Evolutionary conservation across 306 rosid species (phyloP), one percentile per base, ranked within the genome.

Genomic region (Dalbergia cochinchinensis): DNA sequence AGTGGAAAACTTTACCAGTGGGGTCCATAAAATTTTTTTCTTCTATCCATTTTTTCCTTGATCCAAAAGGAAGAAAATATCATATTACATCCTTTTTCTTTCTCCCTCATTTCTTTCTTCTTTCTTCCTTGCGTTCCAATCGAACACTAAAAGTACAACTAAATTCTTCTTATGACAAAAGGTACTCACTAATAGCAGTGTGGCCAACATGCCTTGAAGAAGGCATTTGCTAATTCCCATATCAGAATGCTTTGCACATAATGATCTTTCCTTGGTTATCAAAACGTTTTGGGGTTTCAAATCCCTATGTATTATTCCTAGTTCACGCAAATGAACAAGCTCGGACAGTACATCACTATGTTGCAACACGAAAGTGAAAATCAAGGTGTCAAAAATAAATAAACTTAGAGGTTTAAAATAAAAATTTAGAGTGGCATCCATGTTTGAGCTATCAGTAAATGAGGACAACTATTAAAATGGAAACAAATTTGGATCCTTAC

Each of bases 251-350:
- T n/a, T n/a, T n/a, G n/a, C n/a, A n/a, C n/a, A n/a, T n/a, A n/a
- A 64, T 31, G 83, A 67, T 79, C 60, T 86, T 73, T 89, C 90
- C 71, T 81, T 87, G 37, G 76, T 48, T 82, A 91, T 91, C 89
- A 93, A 91, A 66, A 93, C 96, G 85, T 93, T 93, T 79, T 91
- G 94, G n/a, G 97, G 97, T 85, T 93, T 93, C 74, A 93, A 80
- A 85, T 93, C 97, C 7, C 94, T 82, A 71, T 93, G 97, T 53
- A 93, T 84, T 74, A 93, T 93, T 68, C 97, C 97, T 84, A 89
- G 67, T 68, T 91, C 90, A 86, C 91, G 97, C 79, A 93, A 86
- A 88, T 93, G 97, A 85, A 50, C 83, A 59, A 93, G 88, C 35
- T 96, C 97, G 31, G 81, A 84, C 58, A 93, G 90, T 55, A 88